Evolutionary conservation across 176 grass and related monocot genomes (phyloP).

Genomic region (Guadua angustifolia): DNA sequence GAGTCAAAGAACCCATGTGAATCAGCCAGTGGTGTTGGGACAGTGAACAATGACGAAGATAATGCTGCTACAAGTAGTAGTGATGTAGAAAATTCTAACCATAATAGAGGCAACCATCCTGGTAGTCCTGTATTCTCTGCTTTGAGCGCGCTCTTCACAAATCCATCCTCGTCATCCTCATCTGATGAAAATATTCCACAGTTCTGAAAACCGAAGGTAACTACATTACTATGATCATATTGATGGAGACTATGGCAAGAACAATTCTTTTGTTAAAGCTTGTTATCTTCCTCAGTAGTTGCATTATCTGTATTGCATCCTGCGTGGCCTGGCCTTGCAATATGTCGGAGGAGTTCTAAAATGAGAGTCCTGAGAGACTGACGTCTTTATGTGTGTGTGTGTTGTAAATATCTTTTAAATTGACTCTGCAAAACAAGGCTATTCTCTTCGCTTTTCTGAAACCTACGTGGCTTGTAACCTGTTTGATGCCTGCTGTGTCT

Average conservation of each 20-base stretch:
- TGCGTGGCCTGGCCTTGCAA: constrained; percentile 14
- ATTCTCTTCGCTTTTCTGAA: constrained; percentile 42
- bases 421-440: constrained; percentile 22
- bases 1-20: constrained; percentile 68
- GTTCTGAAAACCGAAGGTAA: constrained; percentile 52
- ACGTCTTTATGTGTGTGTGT: constrained; percentile 40
- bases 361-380: constrained; percentile 25
- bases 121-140: constrained; percentile 45
- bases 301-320: constrained; percentile 43
- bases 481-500: constrained; percentile 29
- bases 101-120: constrained; percentile 22
- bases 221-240: not conserved
- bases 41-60: constrained; percentile 38
- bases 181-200: constrained; percentile 47
- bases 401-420: constrained; percentile 55
- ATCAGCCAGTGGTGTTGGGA: constrained; percentile 37
- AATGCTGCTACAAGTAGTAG: constrained; percentile 40
- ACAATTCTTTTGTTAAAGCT: not conserved
- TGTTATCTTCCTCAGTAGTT: constrained; percentile 8
- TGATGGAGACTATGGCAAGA: constrained; percentile 12
- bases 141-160: constrained; percentile 46
- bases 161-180: constrained; percentile 33
- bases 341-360: constrained; percentile 35
- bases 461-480: constrained; percentile 46
- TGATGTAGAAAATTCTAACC: constrained; percentile 39